Base-by-base conservation (phyloP, 805 yeast genomes). In the Candida saitoana region DNA sequence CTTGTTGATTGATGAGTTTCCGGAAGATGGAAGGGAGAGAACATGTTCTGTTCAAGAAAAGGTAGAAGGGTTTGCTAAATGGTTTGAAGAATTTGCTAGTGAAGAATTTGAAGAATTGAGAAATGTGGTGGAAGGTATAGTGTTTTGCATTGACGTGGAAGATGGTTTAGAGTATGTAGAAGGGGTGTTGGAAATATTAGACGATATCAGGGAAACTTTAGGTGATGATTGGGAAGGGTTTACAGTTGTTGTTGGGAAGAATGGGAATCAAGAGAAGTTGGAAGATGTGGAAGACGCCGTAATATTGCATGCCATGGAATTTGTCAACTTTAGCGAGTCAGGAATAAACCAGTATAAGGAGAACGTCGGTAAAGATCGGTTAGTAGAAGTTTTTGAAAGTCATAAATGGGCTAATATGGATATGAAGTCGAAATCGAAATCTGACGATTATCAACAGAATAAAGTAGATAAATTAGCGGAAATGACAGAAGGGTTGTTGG, bases 381-480 rank as follows among this genome's bases (percentile, higher is more conserved):
- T 77, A 2, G 48, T 49, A 30, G 82, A 78, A 43, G 51, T 76
- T 2, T 48, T 79, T 4, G 76, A 78, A 38, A 61, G 75, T 1
- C 71, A 75, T 44, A 71, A 67, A 19, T 79, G 84, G 83, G 49
- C 50, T 15, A 54, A 52, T 27, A 42, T 56, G 35, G 57, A 56
- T 3, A 4, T 40, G 9, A 40, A 44, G 1, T 18, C 42, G 8
- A 34, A 36, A 17, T 5, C 39, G 9, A 40, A 44, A 1, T 18
- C 42, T 7, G 34, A 36, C 14, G 40, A 38, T 1, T 62, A 63
- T 47, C 48, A 54, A 15, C 33, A 46, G 15, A 49, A 47, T 24
- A 59, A 65, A 41, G 25, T 44, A 27, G 48, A 53, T 5, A 55
- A 49, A 36, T 38, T 54, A 30, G 46, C 48, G 3, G 49, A 49